phyloP scores from a whole-genome alignment of 1,139 yeast genomes.

The Debaryomyces fabryi region DNA sequence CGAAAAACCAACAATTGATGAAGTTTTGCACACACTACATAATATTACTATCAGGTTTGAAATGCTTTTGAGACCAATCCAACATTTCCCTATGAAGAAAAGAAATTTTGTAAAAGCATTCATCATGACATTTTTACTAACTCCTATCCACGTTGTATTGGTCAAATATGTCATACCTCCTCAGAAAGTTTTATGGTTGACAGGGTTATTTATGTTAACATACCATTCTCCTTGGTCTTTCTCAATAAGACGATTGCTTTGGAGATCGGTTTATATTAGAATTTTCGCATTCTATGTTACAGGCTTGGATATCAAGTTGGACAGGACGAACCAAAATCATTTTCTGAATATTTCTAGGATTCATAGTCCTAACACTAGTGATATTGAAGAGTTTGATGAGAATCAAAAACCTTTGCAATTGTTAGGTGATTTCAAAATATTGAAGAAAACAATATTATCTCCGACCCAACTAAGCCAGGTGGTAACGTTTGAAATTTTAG shows the following conservation, averaged over 20 bases:
- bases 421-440: conserved; percentile 43
- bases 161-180: conserved; percentile 40
- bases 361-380: conserved; percentile 30
- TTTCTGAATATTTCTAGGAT: conserved; percentile 22
- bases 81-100: conserved; percentile 30
- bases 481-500: conserved; percentile 53
- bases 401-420: conserved; percentile 18
- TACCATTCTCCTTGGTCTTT: conserved; percentile 59
- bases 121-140: conserved; percentile 36
- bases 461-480: conserved; percentile 49
- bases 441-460: conserved; percentile 43
- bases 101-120: conserved; percentile 35
- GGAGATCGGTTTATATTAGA: conserved; percentile 57
- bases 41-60: conserved; percentile 52
- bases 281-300: conserved; percentile 46
- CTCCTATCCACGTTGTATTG: conserved; percentile 51
- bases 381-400: conserved; percentile 24
- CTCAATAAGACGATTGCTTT: conserved; percentile 50
- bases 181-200: conserved; percentile 36
- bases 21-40: conserved; percentile 52
- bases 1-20: conserved; percentile 60
- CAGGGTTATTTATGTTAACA: conserved; percentile 46
- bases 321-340: conserved; percentile 21
- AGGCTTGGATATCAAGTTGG: conserved; percentile 43
- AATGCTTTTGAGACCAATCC: conserved; percentile 45